These are phyloP conservation scores for Penicillium samsonianum DNA, from an alignment of 495 filamentous ascomycete genomes.

Conservation along the genomic window DNA sequence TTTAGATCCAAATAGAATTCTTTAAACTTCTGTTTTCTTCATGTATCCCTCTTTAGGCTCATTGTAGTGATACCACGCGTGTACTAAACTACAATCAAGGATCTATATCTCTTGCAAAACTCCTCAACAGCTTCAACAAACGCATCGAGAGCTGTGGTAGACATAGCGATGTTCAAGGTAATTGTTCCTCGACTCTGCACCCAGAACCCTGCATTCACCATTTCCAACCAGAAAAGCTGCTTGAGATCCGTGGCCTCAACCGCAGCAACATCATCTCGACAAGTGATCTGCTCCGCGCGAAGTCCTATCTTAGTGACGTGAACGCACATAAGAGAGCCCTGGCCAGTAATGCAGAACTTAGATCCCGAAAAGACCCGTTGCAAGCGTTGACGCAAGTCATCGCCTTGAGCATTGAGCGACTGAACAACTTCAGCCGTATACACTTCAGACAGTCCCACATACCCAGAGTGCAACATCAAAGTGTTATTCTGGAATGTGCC, in stretches of 20 bases:
- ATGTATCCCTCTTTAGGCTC: background rate
- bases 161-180: slow-evolving; percentile 7
- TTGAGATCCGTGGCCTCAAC: slow-evolving; percentile 9
- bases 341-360: slow-evolving; percentile 2
- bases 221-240: slow-evolving; percentile 12
- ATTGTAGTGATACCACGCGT: background rate
- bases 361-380: slow-evolving; percentile 1
- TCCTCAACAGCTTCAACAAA: background rate
- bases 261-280: slow-evolving; percentile 1
- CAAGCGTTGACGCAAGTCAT: slow-evolving; percentile 2
- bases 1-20: background rate
- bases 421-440: slow-evolving; percentile 9
- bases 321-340: slow-evolving; percentile 6
- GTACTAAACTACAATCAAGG: background rate
- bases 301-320: background rate
- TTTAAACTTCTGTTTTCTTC: background rate
- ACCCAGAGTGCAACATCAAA: slow-evolving; percentile 29
- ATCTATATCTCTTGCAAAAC: background rate
- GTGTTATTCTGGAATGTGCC: slow-evolving; percentile 73
- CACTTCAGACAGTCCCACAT: slow-evolving; percentile 7
- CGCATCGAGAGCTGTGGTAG: background rate
- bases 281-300: background rate
- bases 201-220: slow-evolving; percentile 15
- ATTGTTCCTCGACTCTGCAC: slow-evolving; percentile 9
- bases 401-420: slow-evolving; percentile 1